Conservation (phyloP, 2,329 filamentous ascomycete species). For the Annulohypoxylon truncatum region DNA sequence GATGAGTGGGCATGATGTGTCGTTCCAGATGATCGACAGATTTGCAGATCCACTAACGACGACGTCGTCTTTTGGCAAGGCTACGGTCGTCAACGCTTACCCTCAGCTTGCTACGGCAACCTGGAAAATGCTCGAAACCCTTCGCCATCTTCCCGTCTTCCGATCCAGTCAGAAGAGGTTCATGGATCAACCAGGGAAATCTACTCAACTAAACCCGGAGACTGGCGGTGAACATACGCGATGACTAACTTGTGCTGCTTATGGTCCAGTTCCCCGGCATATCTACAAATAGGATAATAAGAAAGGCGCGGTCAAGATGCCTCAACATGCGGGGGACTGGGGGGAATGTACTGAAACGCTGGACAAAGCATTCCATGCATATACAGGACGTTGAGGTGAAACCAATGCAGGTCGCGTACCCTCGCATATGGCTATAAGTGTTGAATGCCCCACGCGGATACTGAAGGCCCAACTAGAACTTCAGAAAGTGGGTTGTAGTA, state of each 20-base stretch:
- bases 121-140: slow-evolving; percentile 16
- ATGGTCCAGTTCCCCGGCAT: slow-evolving; percentile 32
- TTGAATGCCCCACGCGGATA: slow-evolving; percentile 33
- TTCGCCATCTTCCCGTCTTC: slow-evolving; percentile 12
- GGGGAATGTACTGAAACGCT: slow-evolving; percentile 32
- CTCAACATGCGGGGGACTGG: slow-evolving; percentile 32
- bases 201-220: slow-evolving; percentile 20
- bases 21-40: slow-evolving; percentile 41
- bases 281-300: slow-evolving; percentile 28
- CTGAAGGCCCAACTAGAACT: slow-evolving; percentile 31
- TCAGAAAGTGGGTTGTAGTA: slow-evolving; percentile 31
- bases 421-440: slow-evolving; percentile 30
- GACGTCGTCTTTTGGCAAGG: slow-evolving; percentile 44
- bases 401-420: slow-evolving; percentile 38
- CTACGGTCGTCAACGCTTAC: slow-evolving; percentile 29
- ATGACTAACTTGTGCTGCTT: slow-evolving; percentile 25
- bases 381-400: slow-evolving; percentile 33
- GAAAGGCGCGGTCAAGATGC: slow-evolving; percentile 33
- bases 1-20: slow-evolving; percentile 38
- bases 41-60: slow-evolving; percentile 41
- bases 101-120: slow-evolving; percentile 20
- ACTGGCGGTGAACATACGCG: slow-evolving; percentile 41
- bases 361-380: slow-evolving; percentile 26
- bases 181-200: slow-evolving; percentile 20
- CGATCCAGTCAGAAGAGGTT: slow-evolving; percentile 11